These are phyloP conservation scores for Inga leiocalycina DNA, from an alignment of 306 rosid genomes.

Conservation along the genomic window DNA sequence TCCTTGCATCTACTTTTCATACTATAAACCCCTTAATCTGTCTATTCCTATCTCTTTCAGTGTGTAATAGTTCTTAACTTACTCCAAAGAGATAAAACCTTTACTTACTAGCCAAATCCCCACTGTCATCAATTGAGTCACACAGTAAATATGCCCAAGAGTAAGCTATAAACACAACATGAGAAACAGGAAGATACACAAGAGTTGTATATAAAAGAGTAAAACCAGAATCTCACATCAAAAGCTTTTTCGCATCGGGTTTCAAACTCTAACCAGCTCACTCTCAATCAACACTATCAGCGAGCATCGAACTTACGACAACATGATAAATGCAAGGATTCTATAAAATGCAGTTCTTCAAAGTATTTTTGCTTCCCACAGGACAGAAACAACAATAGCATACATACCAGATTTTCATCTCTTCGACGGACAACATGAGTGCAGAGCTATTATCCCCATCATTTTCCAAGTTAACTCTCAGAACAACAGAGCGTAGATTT, in stretches of 20 bases:
- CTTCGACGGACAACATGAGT: slow-evolving; percentile 53
- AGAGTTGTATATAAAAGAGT: neutral
- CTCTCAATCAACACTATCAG: neutral
- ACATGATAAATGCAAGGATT: neutral
- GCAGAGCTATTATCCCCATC: slow-evolving; percentile 52
- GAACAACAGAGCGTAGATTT: slow-evolving; percentile 51
- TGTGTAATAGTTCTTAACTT: neutral
- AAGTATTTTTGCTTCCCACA: neutral
- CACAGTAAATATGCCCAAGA: neutral
- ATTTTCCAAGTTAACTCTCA: slow-evolving; percentile 68
- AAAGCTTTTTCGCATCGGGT: neutral
- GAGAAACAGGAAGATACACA: neutral
- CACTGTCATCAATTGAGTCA: slow-evolving; percentile 41
- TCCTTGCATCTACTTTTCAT: neutral
- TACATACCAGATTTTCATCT: slow-evolving; percentile 60
- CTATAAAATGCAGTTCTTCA: neutral
- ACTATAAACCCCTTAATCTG: neutral
- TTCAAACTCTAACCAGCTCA: neutral
- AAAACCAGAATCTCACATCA: neutral
- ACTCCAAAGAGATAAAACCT: neutral
- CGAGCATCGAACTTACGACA: neutral
- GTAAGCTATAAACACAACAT: neutral
- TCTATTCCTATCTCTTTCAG: neutral
- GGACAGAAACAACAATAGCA: slow-evolving; percentile 4
- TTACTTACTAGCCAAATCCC: neutral